Conservation (phyloP, 1,284 basidiomycete species). For the Fomitiporia mediterranea region DNA sequence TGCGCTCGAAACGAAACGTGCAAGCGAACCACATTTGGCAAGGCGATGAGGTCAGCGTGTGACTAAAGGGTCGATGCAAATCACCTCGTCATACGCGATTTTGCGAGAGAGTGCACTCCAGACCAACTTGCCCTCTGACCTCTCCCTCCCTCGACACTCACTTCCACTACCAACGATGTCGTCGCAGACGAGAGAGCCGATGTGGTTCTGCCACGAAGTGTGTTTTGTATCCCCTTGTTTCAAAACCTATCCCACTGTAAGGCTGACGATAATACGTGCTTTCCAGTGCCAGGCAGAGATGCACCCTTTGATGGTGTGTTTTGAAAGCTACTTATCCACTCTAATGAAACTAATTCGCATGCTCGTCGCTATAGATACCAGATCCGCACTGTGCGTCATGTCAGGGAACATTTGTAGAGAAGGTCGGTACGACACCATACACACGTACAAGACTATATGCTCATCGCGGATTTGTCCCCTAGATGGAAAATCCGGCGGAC, state of each 20-base stretch:
- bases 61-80: not conserved
- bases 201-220: conserved; percentile 79
- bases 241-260: conserved; percentile 4
- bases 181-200: conserved; percentile 46
- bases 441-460: too few species aligned
- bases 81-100: not conserved
- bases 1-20: not conserved
- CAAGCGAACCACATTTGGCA: not conserved
- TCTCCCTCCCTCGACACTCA: not conserved
- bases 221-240: conserved; percentile 24
- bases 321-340: not conserved
- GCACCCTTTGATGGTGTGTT: conserved; percentile 69
- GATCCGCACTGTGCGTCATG: conserved; percentile 74
- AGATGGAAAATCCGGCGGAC: conserved; percentile 70
- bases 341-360: not conserved
- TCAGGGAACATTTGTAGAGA: conserved; percentile 69
- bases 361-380: conserved; percentile 45
- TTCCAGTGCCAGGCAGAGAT: conserved; percentile 72
- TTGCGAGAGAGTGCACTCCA: not conserved
- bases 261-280: conserved; percentile 12
- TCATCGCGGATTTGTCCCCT: conserved; percentile 8
- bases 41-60: not conserved
- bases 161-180: conserved; percentile 42
- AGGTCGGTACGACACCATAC: conserved; percentile 38
- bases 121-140: not conserved